Evolutionary conservation across 2,329 filamentous ascomycete genomes (phyloP).

Genomic region (Cladophialophora chaetospira): DNA sequence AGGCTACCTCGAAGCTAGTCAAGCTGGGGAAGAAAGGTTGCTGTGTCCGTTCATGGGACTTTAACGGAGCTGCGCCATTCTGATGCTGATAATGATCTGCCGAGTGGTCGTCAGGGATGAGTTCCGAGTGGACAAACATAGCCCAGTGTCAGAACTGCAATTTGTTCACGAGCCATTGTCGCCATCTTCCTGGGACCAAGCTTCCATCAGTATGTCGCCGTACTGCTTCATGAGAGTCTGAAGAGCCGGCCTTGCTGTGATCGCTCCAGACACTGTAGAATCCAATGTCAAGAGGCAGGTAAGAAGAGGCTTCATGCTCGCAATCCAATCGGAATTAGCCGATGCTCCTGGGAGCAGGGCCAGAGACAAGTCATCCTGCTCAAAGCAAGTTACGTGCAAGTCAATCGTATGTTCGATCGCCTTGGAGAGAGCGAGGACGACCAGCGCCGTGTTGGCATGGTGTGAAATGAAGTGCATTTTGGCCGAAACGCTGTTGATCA

Average conservation of each 20-base stretch:
- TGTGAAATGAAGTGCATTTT: slow-evolving; percentile 23
- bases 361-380: background rate
- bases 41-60: background rate
- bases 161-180: background rate
- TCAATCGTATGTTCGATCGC: slow-evolving; percentile 24
- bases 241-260: slow-evolving; percentile 19
- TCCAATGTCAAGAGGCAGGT: slow-evolving; percentile 19
- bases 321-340: slow-evolving; percentile 11
- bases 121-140: no score
- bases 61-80: no score
- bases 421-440: slow-evolving; percentile 20
- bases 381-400: background rate
- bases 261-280: slow-evolving; percentile 18
- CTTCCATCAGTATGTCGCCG: slow-evolving; percentile 23
- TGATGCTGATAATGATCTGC: no score
- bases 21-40: background rate
- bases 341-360: background rate
- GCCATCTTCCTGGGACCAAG: slow-evolving; percentile 18
- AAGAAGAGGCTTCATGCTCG: slow-evolving; percentile 18
- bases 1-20: background rate
- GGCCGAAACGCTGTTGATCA: slow-evolving; percentile 22
- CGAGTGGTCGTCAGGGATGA: no score
- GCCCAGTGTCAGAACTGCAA: background rate
- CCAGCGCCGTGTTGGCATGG: slow-evolving; percentile 20
- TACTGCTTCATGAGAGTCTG: slow-evolving; percentile 20